Base-by-base conservation (phyloP, 2,329 filamentous ascomycete genomes). In the Fusarium duplospermum region DNA sequence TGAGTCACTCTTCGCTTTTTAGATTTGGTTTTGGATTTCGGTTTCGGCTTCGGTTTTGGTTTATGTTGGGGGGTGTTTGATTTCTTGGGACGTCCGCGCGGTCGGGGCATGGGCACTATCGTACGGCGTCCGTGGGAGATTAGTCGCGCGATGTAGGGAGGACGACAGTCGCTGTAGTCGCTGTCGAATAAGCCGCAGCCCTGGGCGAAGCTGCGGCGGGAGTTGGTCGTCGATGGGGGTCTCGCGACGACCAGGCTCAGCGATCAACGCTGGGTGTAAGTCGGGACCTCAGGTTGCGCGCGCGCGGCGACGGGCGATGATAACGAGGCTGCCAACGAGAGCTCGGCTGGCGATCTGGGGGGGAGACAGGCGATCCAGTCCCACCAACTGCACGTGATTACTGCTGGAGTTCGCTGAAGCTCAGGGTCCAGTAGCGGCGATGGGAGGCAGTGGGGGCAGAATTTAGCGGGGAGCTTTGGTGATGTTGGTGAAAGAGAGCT, bases 71-170 rank as follows among this genome's bases (percentile, higher is more conserved):
- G 72, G 62, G 68, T 68, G 67, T 69, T 78, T 27, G 77, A 64
- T 64, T 70, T 69, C 67, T 59, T 70, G 45, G 58, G 61, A 64
- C 61, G 71, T 67, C 73, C 76, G 64, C 80, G 80, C 78, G 62
- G 66, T 72, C 67, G 76, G 70, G 80, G 79, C 82, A 83, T 83
- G 81, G 77, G 80, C 77, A 73, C 75, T 71, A 66, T 68, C 54
- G 62, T 74, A 56, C 33, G 61, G 70, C 56, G 62, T 62, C 52
- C 57, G 65, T 59, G 59, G 50, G 62, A 64, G 64, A 69, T 66
- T 45, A 62, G 64, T 59, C 58, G 50, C 62, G 58, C 64, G 59
- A 60, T 50, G 59, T 35, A 45, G 65, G 38, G 65, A 47, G 50
- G 65, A 61, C 45, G 65, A 67, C 60, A 60, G 45, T 64, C 60